These are phyloP conservation scores for Aristolochia californica DNA, from an alignment of 164 flowering plant species.

Conservation along the genomic window DNA sequence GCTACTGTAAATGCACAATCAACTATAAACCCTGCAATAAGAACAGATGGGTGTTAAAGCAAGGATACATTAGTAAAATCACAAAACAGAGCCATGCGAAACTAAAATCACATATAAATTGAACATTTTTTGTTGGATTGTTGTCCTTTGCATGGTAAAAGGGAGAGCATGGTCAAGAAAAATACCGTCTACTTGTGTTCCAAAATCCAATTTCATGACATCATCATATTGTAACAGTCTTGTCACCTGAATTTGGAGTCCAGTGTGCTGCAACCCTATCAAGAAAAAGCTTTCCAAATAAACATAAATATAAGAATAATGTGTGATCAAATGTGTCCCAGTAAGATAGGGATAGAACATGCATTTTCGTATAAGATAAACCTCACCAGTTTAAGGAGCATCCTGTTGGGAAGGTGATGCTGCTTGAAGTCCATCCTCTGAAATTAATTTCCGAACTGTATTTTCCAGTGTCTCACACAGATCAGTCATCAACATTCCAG, in stretches of 20 bases:
- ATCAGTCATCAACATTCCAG: slow-evolving; percentile 90
- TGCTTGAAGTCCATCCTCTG: slow-evolving; percentile 93
- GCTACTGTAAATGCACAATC: slow-evolving; percentile 98
- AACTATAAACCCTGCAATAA: slow-evolving; percentile 63
- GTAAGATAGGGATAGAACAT: too few species aligned
- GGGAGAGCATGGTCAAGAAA: neutral
- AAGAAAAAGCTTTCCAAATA: slow-evolving; percentile 2
- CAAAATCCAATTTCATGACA: slow-evolving; percentile 99
- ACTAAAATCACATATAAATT: too few species aligned
- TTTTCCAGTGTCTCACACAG: slow-evolving; percentile 93
- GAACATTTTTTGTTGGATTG: too few species aligned
- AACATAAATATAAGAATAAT: neutral
- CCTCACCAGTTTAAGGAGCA: slow-evolving; percentile 89
- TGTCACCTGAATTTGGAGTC: slow-evolving; percentile 98
- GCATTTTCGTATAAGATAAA: neutral
- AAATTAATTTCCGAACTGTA: slow-evolving; percentile 84
- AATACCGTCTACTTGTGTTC: slow-evolving; percentile 93
- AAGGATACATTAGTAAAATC: neutral
- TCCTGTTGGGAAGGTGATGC: slow-evolving; percentile 99
- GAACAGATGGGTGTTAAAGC: neutral
- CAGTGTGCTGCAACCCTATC: slow-evolving; percentile 98
- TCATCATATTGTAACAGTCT: slow-evolving; percentile 97
- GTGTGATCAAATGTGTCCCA: too few species aligned
- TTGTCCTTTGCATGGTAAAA: too few species aligned
- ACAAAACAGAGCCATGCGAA: neutral